A percentile compares a stretch with the other conserved stretches of the same genome.
Evolutionary conservation across 169 alveolate species (phyloP).

Genomic region (Plasmodium relictum): DNA sequence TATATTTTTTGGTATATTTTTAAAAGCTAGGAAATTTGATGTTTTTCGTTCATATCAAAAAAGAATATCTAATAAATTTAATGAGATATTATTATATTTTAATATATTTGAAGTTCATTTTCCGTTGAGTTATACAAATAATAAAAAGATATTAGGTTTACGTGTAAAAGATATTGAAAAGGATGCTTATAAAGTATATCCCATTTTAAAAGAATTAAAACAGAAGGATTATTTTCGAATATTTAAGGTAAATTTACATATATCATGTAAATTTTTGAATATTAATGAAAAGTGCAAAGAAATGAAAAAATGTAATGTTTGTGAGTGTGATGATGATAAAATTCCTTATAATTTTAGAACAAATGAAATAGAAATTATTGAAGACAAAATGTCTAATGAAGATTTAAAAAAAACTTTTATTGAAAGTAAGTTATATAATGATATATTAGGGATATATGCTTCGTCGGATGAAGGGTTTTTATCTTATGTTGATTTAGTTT

Average conservation of each 20-base stretch:
- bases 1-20: slow-evolving; percentile 3
- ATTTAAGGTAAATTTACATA: slow-evolving; percentile 45
- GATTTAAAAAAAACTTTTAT: slow-evolving; percentile 67
- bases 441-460: slow-evolving; percentile 47
- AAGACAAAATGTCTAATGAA: slow-evolving; percentile 29
- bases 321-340: slow-evolving; percentile 62
- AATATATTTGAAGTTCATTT: slow-evolving; percentile 42
- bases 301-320: slow-evolving; percentile 54
- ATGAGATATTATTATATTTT: slow-evolving; percentile 40
- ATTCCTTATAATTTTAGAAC: slow-evolving; percentile 59
- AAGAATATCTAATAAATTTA: background rate
- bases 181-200: slow-evolving; percentile 26
- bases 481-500: slow-evolving; percentile 52
- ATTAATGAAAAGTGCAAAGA: slow-evolving; percentile 54
- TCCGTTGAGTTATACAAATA: slow-evolving; percentile 17
- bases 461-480: slow-evolving; percentile 49
- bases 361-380: slow-evolving; percentile 51
- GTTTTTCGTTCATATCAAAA: background rate
- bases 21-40: slow-evolving; percentile 2
- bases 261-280: slow-evolving; percentile 30
- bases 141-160: slow-evolving; percentile 29
- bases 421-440: slow-evolving; percentile 54
- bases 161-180: slow-evolving; percentile 51
- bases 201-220: slow-evolving; percentile 38
- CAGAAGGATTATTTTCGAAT: slow-evolving; percentile 67